These are phyloP conservation scores for Globisporangium okanoganense DNA, from an alignment of 352 stramenopile species.

Conservation along the genomic window DNA sequence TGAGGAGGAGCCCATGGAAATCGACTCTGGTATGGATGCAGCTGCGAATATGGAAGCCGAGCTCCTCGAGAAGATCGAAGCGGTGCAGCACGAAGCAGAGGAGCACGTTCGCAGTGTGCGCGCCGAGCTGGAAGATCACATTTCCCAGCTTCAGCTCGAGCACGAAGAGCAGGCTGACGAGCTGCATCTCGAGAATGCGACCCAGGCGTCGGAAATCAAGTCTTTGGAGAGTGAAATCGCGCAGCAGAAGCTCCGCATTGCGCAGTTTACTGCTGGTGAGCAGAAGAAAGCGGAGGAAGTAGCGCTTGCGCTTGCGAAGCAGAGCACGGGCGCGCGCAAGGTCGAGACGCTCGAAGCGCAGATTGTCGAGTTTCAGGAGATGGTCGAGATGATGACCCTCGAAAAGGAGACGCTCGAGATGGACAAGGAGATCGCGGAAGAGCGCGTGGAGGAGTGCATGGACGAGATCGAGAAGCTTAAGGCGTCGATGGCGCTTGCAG, in stretches of 20 bases:
- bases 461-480: constrained; percentile 78
- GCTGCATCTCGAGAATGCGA: constrained; percentile 54
- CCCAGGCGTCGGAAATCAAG: constrained; percentile 55
- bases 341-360: constrained; percentile 65
- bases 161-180: constrained; percentile 57
- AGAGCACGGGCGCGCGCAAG: constrained; percentile 58
- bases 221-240: constrained; percentile 58
- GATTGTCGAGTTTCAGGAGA: constrained; percentile 69
- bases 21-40: constrained; percentile 18
- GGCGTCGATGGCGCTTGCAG: constrained; percentile 43
- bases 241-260: constrained; percentile 65
- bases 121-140: constrained; percentile 62
- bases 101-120: constrained; percentile 55
- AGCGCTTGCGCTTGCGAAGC: constrained; percentile 64
- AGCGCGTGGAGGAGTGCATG: constrained; percentile 69
- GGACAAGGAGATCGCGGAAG: constrained; percentile 87
- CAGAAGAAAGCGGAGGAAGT: constrained; percentile 82
- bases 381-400: constrained; percentile 82
- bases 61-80: constrained; percentile 47
- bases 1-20: constrained; percentile 37
- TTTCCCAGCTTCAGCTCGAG: constrained; percentile 42
- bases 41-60: constrained; percentile 23
- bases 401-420: constrained; percentile 88
- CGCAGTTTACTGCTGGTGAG: constrained; percentile 56
- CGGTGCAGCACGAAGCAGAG: constrained; percentile 50